phyloP scores from a whole-genome alignment of 2,329 filamentous ascomycete species.

The Cordyceps farinosa region DNA sequence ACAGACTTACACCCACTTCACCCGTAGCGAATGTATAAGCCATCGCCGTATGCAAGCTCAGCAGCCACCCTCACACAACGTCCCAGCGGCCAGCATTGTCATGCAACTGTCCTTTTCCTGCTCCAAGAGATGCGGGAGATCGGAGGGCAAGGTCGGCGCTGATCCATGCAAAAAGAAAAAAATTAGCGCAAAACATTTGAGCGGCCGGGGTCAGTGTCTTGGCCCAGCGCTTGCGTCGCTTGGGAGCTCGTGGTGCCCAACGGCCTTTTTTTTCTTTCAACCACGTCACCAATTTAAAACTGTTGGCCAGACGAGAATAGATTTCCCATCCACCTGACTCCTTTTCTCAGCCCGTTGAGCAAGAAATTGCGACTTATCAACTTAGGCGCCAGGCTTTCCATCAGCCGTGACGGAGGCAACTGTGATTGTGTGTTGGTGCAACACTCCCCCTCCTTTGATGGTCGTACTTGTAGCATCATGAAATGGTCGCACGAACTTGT shows the following conservation, averaged over 20 bases:
- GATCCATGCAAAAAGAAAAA: background rate
- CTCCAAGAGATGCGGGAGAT: background rate
- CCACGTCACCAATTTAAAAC: background rate
- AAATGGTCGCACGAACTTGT: slow-evolving; percentile 6
- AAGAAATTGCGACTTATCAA: background rate
- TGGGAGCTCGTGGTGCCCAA: background rate
- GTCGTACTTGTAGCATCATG: background rate
- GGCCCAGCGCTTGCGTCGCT: background rate
- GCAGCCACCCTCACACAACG: background rate
- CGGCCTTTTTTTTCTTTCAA: background rate
- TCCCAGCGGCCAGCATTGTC: background rate
- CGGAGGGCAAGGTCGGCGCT: background rate
- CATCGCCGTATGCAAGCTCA: background rate
- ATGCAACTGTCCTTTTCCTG: background rate
- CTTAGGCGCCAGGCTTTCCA: slow-evolving; percentile 1
- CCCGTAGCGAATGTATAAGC: background rate
- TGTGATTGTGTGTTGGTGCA: slow-evolving; percentile 7
- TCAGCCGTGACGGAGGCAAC: background rate
- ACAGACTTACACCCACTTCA: background rate
- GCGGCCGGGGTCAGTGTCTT: background rate
- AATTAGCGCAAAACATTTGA: background rate
- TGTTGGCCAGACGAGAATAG: background rate
- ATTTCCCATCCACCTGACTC: background rate
- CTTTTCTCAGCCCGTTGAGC: background rate
- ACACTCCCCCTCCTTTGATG: background rate